These are phyloP conservation scores for Artomyces pyxidatus DNA, from an alignment of 768 basidiomycete species.

Conservation along the genomic window DNA sequence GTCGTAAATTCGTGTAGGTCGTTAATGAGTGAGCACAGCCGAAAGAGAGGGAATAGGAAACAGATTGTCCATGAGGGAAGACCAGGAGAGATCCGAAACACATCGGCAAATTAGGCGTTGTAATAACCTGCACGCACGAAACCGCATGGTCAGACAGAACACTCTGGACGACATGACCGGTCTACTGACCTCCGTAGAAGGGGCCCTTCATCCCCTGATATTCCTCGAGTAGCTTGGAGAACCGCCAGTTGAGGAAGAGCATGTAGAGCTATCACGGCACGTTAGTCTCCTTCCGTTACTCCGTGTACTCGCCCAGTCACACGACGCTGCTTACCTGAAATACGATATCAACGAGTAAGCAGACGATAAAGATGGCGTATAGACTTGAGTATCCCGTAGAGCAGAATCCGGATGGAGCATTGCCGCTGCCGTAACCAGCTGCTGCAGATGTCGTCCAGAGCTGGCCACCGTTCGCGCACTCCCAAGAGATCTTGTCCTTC, in stretches of 20 bases:
- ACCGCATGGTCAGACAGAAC: slow-evolving; percentile 9
- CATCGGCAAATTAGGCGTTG: slow-evolving; percentile 34
- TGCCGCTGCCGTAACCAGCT: slow-evolving; percentile 33
- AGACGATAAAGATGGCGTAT: slow-evolving; percentile 57
- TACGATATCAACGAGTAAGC: slow-evolving; percentile 52
- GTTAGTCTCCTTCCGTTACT: neutral
- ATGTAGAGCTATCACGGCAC: slow-evolving; percentile 49
- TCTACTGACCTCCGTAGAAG: slow-evolving; percentile 45
- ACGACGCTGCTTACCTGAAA: slow-evolving; percentile 44
- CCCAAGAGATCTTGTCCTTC: slow-evolving; percentile 63
- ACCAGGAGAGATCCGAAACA: slow-evolving; percentile 5
- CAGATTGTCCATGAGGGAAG: slow-evolving; percentile 22
- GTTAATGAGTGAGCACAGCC: slow-evolving; percentile 22
- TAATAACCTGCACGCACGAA: slow-evolving; percentile 27
- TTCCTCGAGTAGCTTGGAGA: slow-evolving; percentile 60
- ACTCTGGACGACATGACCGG: neutral
- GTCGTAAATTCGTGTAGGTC: slow-evolving; percentile 20
- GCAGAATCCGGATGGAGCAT: slow-evolving; percentile 52
- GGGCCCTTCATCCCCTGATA: slow-evolving; percentile 59
- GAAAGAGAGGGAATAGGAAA: slow-evolving; percentile 24
- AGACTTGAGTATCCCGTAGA: slow-evolving; percentile 49
- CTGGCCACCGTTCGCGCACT: slow-evolving; percentile 64
- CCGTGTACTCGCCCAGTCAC: slow-evolving; percentile 4
- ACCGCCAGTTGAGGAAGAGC: slow-evolving; percentile 71
- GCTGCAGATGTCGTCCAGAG: slow-evolving; percentile 42